Evolutionary conservation across 352 stramenopile genomes (phyloP).

Genomic region (Globisporangium spinosum): DNA sequence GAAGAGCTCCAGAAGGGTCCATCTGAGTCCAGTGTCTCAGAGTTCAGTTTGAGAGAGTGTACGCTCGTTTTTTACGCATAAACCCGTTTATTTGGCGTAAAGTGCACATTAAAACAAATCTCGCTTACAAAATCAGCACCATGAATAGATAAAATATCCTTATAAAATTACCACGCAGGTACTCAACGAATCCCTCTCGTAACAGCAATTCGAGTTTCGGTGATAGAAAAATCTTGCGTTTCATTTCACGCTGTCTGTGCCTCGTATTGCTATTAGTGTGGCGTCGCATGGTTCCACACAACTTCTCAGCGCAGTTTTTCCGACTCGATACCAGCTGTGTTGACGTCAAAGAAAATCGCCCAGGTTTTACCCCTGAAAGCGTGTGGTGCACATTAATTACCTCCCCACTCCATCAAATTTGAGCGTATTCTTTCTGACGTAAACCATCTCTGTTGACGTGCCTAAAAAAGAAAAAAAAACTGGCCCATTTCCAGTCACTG

Average conservation of each 20-base stretch:
- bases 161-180: not conserved
- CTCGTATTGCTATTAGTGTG: not conserved
- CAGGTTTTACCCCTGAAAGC: not conserved
- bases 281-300: not conserved
- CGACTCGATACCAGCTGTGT: not conserved
- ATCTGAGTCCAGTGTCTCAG: not conserved
- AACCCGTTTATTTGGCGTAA: not conserved
- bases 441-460: not conserved
- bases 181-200: not conserved
- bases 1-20: constrained; percentile 25
- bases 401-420: not conserved
- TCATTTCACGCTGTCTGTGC: not conserved
- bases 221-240: constrained; percentile 1
- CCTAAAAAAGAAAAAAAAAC: not conserved
- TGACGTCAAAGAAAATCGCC: too few relatives aligned
- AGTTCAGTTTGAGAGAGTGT: not conserved
- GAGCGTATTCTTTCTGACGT: not conserved
- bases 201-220: not conserved
- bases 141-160: not conserved
- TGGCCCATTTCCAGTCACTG: not conserved
- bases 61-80: not conserved
- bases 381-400: not conserved
- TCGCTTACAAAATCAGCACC: too few relatives aligned
- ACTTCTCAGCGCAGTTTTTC: not conserved
- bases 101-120: too few relatives aligned